Evolutionary conservation across 2,329 filamentous ascomycete species (phyloP).

Genomic region (Cadophora gregata): DNA sequence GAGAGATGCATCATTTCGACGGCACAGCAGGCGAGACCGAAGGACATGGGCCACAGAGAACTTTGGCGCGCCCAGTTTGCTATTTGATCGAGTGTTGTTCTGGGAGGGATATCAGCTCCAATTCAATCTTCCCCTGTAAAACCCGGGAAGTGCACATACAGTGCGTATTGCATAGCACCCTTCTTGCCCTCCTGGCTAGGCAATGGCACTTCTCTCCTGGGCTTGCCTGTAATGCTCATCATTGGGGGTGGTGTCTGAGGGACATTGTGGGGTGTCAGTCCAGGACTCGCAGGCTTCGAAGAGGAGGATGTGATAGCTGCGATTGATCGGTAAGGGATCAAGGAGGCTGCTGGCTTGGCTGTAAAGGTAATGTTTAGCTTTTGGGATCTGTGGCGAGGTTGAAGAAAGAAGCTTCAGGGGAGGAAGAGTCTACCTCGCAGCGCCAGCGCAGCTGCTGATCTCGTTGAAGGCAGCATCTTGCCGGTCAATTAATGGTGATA

Average conservation of each 20-base stretch:
- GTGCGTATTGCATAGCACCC: conserved; percentile 81
- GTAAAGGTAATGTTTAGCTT: conserved; percentile 40
- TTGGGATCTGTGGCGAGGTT: conserved; percentile 11
- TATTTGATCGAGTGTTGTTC: conserved; percentile 78
- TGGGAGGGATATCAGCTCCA: conserved; percentile 44
- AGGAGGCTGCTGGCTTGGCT: conserved; percentile 70
- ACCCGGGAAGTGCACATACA: conserved; percentile 63
- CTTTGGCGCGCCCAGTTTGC: conserved; percentile 85
- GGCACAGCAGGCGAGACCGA: conserved; percentile 87
- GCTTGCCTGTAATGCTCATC: conserved; percentile 54
- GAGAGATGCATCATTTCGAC: conserved; percentile 94
- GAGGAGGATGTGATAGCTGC: conserved; percentile 70
- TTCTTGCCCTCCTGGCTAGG: conserved; percentile 81
- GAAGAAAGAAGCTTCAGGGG: not conserved
- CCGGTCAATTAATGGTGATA: conserved; percentile 30
- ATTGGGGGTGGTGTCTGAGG: conserved; percentile 54
- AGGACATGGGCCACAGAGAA: conserved; percentile 88
- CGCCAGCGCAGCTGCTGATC: conserved; percentile 50
- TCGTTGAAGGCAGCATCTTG: conserved; percentile 51
- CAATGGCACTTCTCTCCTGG: conserved; percentile 75
- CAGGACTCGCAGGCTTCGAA: conserved; percentile 65
- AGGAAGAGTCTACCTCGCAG: conserved; percentile 48
- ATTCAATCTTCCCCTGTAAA: not conserved
- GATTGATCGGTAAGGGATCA: conserved; percentile 68
- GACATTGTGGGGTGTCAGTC: conserved; percentile 57